Conservation (phyloP, 78 protist genomes). For the Dictyostelium brefeldianum region DNA sequence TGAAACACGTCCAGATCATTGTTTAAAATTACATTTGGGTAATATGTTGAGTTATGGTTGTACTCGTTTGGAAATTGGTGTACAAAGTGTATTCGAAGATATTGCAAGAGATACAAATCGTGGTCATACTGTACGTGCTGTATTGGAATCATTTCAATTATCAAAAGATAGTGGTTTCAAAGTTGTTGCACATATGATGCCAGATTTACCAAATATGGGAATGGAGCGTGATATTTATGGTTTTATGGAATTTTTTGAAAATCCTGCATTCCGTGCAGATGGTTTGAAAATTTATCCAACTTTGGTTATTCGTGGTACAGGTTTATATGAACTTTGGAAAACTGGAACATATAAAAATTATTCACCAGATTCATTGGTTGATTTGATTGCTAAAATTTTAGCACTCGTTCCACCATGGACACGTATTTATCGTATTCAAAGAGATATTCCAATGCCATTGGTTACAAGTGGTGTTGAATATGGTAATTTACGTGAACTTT, state of each 20-base stretch:
- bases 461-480: constrained; percentile 96
- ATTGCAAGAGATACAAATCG: constrained; percentile 93
- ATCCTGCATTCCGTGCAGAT: constrained; percentile 95
- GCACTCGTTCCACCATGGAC: constrained; percentile 98
- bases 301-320: constrained; percentile 97
- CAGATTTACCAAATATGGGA: constrained; percentile 96
- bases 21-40: constrained; percentile 90
- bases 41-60: constrained; percentile 93
- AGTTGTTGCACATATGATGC: constrained; percentile 99
- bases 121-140: constrained; percentile 95
- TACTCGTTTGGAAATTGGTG: constrained; percentile 97
- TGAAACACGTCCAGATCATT: constrained; percentile 99
- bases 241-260: constrained; percentile 92
- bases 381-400: constrained; percentile 88
- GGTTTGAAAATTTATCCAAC: constrained; percentile 98
- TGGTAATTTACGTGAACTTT: constrained; percentile 96
- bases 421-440: constrained; percentile 95
- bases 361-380: constrained; percentile 84
- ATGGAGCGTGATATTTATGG: constrained; percentile 90
- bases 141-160: constrained; percentile 85
- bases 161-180: constrained; percentile 97
- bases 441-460: constrained; percentile 98
- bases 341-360: constrained; percentile 91
- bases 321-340: constrained; percentile 91
- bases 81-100: constrained; percentile 95